Percentiles rank a stretch among this genome's conserved stretches.
These are phyloP conservation scores for Podila epicladia DNA, from an alignment of 192 early-diverging fungal species.

Conservation along the genomic window DNA sequence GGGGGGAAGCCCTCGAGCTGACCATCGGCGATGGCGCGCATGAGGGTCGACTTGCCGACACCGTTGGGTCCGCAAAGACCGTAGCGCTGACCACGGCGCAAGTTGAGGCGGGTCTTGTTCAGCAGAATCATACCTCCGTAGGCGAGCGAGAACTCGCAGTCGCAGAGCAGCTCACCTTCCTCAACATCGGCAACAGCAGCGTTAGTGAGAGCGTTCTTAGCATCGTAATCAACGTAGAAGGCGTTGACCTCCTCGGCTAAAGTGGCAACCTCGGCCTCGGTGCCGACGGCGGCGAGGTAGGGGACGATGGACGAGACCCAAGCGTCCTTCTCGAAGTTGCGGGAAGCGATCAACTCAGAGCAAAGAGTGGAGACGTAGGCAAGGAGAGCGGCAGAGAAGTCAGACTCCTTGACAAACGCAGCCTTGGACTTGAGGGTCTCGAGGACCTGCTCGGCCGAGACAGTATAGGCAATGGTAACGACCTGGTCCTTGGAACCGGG, in stretches of 20 bases:
- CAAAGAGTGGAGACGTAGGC: conserved; percentile 69
- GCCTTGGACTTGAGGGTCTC: conserved; percentile 62
- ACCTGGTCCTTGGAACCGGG: conserved; percentile 58
- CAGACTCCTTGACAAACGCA: conserved; percentile 59
- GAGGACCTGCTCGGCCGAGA: conserved; percentile 53
- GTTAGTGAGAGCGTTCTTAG: conserved; percentile 52
- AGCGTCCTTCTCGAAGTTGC: conserved; percentile 71
- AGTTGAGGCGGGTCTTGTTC: conserved; percentile 69
- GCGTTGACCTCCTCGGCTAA: conserved; percentile 58
- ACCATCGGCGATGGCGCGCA: conserved; percentile 87
- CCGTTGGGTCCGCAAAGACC: conserved; percentile 87
- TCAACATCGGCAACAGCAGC: conserved; percentile 61
- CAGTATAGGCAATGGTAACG: conserved; percentile 62
- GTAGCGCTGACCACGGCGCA: conserved; percentile 83
- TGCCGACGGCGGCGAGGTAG: conserved; percentile 64
- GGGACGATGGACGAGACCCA: conserved; percentile 72
- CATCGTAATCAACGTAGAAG: conserved; percentile 54
- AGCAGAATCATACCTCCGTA: conserved; percentile 86
- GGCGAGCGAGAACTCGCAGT: conserved; percentile 86
- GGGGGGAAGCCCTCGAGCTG: conserved; percentile 80
- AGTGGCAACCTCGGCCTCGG: conserved; percentile 59
- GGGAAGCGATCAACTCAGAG: conserved; percentile 66
- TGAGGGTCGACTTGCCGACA: conserved; percentile 86
- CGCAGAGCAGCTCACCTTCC: conserved; percentile 67
- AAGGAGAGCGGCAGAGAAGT: conserved; percentile 55